Evolutionary conservation across 768 basidiomycete genomes (phyloP).

Genomic region (Candolleomyces aberdarensis): DNA sequence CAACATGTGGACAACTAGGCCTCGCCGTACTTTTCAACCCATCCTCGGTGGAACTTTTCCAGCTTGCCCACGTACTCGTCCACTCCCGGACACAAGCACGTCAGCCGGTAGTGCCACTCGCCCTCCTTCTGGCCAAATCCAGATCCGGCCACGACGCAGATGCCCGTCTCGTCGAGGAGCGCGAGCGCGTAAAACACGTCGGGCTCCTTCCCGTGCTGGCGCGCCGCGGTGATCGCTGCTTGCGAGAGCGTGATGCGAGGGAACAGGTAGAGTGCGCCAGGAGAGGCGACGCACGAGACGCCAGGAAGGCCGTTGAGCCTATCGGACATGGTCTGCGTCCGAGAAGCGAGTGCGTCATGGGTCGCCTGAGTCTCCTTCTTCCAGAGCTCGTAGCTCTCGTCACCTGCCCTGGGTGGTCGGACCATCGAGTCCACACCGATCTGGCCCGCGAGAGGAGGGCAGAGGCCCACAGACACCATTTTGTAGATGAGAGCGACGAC

Average conservation of each 20-base stretch:
- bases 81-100: constrained; percentile 91
- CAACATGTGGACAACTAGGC: background rate
- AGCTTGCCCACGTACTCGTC: constrained; percentile 89
- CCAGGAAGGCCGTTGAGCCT: constrained; percentile 83
- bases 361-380: constrained; percentile 80
- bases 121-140: constrained; percentile 94
- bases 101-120: constrained; percentile 88
- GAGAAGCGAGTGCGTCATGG: constrained; percentile 67
- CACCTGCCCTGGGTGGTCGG: constrained; percentile 78
- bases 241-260: constrained; percentile 75
- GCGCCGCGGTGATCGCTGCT: constrained; percentile 72
- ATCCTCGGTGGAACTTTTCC: constrained; percentile 45
- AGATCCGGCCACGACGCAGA: constrained; percentile 90
- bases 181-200: constrained; percentile 87
- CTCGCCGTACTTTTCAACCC: constrained; percentile 30
- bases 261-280: constrained; percentile 93
- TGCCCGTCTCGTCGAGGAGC: constrained; percentile 85
- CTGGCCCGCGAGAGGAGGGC: constrained; percentile 88
- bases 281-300: constrained; percentile 85
- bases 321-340: constrained; percentile 69
- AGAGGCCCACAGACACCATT: constrained; percentile 88
- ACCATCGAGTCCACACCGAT: constrained; percentile 94
- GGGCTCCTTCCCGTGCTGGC: constrained; percentile 68
- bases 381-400: constrained; percentile 76
- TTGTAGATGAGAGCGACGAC: constrained; percentile 90